Evolutionary conservation across 371 early-diverging fungal species (phyloP), one percentile per base, ranked within the genome.

Genomic region (Rhizopus stolonifer): DNA sequence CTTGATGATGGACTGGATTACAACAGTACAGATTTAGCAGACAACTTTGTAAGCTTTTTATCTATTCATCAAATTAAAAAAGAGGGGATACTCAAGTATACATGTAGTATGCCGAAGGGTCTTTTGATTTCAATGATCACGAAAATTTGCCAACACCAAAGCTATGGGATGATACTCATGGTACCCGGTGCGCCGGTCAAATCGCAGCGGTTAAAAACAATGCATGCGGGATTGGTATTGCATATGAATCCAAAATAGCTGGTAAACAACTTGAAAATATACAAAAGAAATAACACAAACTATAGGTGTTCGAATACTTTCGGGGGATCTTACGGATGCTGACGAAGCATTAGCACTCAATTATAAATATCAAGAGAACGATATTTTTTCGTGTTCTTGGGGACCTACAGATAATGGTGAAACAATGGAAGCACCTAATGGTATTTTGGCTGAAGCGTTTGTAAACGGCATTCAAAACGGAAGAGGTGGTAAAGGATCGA

Each of bases 131-230:
- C 60, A 98, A 98, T 58, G 88, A 89, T 57, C 84, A 88, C 62
- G 80, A 65, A 13, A 60, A 71, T 33, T 56, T 88, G 19, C 98
- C 98, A 1, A 86, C 65, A 51, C 98, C 98, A 25, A 74, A 69
- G 14, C 58, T 90, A 0, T 50, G 49, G 29, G 90, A 93, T 50
- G 99, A 98, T 66, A 79, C 80, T 33, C 99, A 98, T 68, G 99
- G 98, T 34, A 98, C 99, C 0, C 76, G 99, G 23, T 97, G 98
- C 70, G 99, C 99, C 5, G 99, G 98, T 7, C 94, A 96, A 74
- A 92, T 98, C 32, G 99, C 96, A 0, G 96, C 96, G 10, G 80
- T 77, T 7, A 74, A 77, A 34, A 98, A 98, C 67, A 69, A 89
- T 63, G 87, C 87, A 1, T 97, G 99, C 57, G 98, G 98, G 13